A percentile compares a stretch with the other conserved stretches of the same genome.
These are phyloP conservation scores for Astraeus odoratus DNA, from an alignment of 768 basidiomycete genomes.

Conservation along the genomic window DNA sequence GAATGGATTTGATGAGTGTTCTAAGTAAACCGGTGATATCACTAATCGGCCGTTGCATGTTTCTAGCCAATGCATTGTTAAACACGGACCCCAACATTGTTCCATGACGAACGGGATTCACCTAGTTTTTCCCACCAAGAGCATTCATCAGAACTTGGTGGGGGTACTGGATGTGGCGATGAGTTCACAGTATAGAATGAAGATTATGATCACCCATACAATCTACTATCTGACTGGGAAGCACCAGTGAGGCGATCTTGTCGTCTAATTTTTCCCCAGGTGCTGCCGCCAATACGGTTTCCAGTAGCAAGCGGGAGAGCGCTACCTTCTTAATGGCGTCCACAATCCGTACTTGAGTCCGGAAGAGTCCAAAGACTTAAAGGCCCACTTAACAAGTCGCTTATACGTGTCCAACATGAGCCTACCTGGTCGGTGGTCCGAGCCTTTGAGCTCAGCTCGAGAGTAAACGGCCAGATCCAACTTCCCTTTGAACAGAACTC, in stretches of 20 bases:
- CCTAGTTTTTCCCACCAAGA: slow-evolving; percentile 80
- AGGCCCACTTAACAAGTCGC: not conserved
- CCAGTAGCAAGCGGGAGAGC: slow-evolving; percentile 61
- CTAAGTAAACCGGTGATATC: slow-evolving; percentile 34
- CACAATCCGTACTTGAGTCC: slow-evolving; percentile 68
- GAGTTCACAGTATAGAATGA: slow-evolving; percentile 1
- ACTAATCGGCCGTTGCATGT: slow-evolving; percentile 11
- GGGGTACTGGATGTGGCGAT: slow-evolving; percentile 52
- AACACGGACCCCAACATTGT: too few relatives aligned
- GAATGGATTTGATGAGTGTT: slow-evolving; percentile 59
- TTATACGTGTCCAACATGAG: not conserved
- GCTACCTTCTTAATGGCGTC: slow-evolving; percentile 69
- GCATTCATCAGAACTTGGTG: slow-evolving; percentile 69
- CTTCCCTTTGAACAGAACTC: slow-evolving; percentile 80
- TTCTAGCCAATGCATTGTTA: slow-evolving; percentile 10
- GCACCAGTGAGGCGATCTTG: slow-evolving; percentile 53
- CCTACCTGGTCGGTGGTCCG: slow-evolving; percentile 90
- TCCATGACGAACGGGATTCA: slow-evolving; percentile 20
- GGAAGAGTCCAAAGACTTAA: slow-evolving; percentile 79
- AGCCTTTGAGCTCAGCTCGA: slow-evolving; percentile 79
- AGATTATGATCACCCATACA: slow-evolving; percentile 19
- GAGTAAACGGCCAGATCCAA: slow-evolving; percentile 77
- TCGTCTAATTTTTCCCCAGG: slow-evolving; percentile 67
- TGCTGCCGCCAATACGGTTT: slow-evolving; percentile 52
- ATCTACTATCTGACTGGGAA: slow-evolving; percentile 34